phyloP scores from a whole-genome alignment of 2,329 filamentous ascomycete species.

The Colletotrichum godetiae region DNA sequence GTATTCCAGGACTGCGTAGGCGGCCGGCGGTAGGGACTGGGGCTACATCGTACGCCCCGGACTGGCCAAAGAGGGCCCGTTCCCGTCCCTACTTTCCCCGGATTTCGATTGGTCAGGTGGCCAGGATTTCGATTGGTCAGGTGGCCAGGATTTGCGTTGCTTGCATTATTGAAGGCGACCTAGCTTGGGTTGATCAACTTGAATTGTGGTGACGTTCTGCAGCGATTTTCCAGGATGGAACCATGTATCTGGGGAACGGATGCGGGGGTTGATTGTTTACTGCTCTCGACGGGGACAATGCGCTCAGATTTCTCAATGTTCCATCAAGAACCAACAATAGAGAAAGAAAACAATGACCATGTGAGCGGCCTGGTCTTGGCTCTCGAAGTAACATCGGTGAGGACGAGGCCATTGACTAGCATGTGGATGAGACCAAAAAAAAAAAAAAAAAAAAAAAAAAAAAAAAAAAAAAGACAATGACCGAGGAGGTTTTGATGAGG shows the following conservation, averaged over 20 bases:
- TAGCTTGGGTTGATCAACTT: not conserved
- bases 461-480: not conserved
- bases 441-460: no score
- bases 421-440: slow-evolving; percentile 2
- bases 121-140: slow-evolving; percentile 15
- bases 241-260: slow-evolving; percentile 31
- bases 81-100: slow-evolving; percentile 4
- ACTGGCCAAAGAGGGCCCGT: not conserved
- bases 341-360: slow-evolving; percentile 9
- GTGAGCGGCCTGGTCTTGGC: slow-evolving; percentile 6
- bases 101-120: slow-evolving; percentile 12
- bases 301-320: slow-evolving; percentile 1
- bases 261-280: slow-evolving; percentile 16
- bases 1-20: not conserved
- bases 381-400: not conserved
- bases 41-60: not conserved
- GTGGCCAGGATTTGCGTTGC: slow-evolving; percentile 1
- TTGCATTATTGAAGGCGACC: not conserved
- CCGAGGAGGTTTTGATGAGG: not conserved
- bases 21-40: not conserved
- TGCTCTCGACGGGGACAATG: not conserved
- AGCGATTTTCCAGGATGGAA: slow-evolving; percentile 18
- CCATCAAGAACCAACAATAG: not conserved
- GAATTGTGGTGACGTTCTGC: slow-evolving; percentile 7
- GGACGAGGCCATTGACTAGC: not conserved